Percentiles rank a stretch among this genome's conserved stretches.
Evolutionary conservation across 306 rosid genomes (phyloP).

Genomic region (Rosa persica): DNA sequence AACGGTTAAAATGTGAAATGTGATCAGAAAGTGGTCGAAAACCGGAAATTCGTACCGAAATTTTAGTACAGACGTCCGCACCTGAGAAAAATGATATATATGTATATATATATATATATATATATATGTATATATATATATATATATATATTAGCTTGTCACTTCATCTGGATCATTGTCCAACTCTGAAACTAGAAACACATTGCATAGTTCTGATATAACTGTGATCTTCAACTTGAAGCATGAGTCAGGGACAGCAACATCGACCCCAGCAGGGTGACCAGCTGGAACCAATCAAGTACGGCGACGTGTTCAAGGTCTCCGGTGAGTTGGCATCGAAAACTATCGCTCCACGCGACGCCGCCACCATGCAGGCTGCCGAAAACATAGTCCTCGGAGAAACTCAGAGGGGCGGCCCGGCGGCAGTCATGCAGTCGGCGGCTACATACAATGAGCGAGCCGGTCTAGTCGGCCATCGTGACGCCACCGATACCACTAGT

Average conservation of each 20-base stretch:
- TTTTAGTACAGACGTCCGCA: too few relatives aligned
- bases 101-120: too few relatives aligned
- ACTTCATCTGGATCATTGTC: not conserved
- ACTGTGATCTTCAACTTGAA: not conserved
- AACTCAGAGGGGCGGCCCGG: constrained; percentile 56
- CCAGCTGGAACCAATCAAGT: constrained; percentile 43
- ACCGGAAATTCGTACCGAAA: too few relatives aligned
- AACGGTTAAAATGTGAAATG: too few relatives aligned
- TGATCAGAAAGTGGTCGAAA: too few relatives aligned
- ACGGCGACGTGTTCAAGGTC: constrained; percentile 64
- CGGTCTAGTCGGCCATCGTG: constrained; percentile 27
- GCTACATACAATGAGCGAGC: constrained; percentile 36
- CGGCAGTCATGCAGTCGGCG: constrained; percentile 65
- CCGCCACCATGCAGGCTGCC: constrained; percentile 57
- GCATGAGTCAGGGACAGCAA: constrained; percentile 42
- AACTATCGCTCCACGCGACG: constrained; percentile 47
- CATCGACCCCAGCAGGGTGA: constrained; percentile 14
- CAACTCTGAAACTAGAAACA: not conserved
- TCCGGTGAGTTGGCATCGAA: constrained; percentile 49
- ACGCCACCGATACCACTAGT: constrained; percentile 27
- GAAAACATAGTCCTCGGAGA: constrained; percentile 52
- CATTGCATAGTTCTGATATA: not conserved
- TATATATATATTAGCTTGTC: not conserved
- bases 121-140: too few relatives aligned
- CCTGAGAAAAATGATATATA: too few relatives aligned